These are phyloP conservation scores for Pezicula radicicola DNA, from an alignment of 2,329 filamentous ascomycete species.

Conservation along the genomic window DNA sequence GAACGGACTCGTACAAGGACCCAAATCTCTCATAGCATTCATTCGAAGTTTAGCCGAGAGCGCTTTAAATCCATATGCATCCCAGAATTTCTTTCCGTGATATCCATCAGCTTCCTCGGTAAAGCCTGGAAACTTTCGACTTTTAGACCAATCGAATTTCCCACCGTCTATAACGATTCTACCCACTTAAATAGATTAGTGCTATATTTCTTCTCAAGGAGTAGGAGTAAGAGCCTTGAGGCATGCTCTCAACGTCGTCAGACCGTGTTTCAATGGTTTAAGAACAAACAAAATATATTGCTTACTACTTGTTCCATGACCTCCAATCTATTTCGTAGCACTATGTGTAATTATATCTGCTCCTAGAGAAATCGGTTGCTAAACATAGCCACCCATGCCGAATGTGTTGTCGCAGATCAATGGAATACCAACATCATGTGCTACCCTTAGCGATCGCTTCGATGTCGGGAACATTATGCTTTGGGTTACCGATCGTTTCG, in stretches of 20 bases:
- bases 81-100: constrained; percentile 65
- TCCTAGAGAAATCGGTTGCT: constrained; percentile 58
- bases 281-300: no score
- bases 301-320: constrained; percentile 50
- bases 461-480: constrained; percentile 66
- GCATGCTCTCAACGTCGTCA: no score
- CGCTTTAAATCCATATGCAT: constrained; percentile 61
- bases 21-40: constrained; percentile 65
- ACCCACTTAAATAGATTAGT: constrained; percentile 37
- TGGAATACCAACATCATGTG: constrained; percentile 56
- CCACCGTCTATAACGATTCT: constrained; percentile 63
- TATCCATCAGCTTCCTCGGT: constrained; percentile 59
- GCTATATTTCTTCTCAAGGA: no score
- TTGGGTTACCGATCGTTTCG: constrained; percentile 66
- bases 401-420: constrained; percentile 61
- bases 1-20: constrained; percentile 62
- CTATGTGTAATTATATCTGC: constrained; percentile 67
- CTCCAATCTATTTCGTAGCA: constrained; percentile 65
- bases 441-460: constrained; percentile 59
- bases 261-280: no score
- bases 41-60: constrained; percentile 64
- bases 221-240: no score
- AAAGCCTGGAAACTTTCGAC: constrained; percentile 68
- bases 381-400: constrained; percentile 62
- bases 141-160: constrained; percentile 66